phyloP scores from a whole-genome alignment of 2,329 filamentous ascomycete species.

The Phialemoniopsis sp. region DNA sequence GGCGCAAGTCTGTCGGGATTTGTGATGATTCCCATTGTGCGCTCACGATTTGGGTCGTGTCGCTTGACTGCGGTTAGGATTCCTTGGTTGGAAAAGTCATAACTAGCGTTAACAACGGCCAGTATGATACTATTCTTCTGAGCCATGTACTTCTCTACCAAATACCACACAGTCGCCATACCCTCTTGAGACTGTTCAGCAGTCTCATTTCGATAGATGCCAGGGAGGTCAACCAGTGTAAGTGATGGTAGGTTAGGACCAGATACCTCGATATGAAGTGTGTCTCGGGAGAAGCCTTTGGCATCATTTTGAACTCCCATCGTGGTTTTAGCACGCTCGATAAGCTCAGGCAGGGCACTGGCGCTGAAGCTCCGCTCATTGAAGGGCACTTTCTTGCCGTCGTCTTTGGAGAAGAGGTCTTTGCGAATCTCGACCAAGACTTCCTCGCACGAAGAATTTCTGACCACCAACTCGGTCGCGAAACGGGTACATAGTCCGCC shows the following conservation, averaged over 20 bases:
- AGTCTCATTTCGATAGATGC: constrained; percentile 42
- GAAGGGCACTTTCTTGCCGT: constrained; percentile 1
- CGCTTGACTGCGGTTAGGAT: constrained; percentile 45
- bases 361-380: constrained; percentile 8
- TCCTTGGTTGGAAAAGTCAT: constrained; percentile 53
- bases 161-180: constrained; percentile 35
- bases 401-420: not conserved
- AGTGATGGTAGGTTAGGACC: constrained; percentile 44
- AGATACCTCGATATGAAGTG: constrained; percentile 39
- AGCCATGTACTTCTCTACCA: constrained; percentile 53
- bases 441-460: not conserved
- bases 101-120: constrained; percentile 50
- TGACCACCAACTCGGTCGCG: constrained; percentile 36
- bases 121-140: constrained; percentile 54
- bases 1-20: constrained; percentile 31
- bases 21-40: constrained; percentile 48
- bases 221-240: constrained; percentile 55
- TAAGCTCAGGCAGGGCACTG: constrained; percentile 23
- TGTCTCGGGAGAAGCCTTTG: constrained; percentile 32
- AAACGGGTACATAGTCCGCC: constrained; percentile 47
- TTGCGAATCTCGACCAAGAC: not conserved
- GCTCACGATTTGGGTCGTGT: constrained; percentile 19
- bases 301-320: constrained; percentile 40
- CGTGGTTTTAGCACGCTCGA: constrained; percentile 28
- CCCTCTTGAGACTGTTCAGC: constrained; percentile 36